These are phyloP conservation scores for Paramecium tetraurelia DNA, from an alignment of 73 alveolate species.

Conservation along the genomic window DNA sequence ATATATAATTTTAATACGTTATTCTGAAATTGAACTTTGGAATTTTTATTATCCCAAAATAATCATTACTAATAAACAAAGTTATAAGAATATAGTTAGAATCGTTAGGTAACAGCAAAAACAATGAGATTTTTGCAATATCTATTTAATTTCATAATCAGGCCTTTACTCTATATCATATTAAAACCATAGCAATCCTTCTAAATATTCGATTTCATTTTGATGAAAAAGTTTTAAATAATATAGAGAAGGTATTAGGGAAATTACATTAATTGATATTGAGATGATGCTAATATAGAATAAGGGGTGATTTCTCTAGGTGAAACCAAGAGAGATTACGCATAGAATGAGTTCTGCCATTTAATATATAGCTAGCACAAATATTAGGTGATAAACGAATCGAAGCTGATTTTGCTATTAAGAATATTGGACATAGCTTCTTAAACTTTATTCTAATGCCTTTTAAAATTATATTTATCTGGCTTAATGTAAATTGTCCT, in stretches of 20 bases:
- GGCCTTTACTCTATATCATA: conserved; percentile 6
- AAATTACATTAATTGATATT: not conserved
- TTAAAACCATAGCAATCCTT: not conserved
- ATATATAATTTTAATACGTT: not conserved
- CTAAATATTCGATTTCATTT: not conserved
- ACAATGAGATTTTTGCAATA: not conserved
- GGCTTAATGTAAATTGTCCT: not conserved
- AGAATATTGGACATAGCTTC: not conserved
- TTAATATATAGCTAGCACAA: not conserved
- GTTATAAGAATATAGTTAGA: not conserved
- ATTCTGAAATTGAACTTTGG: not conserved
- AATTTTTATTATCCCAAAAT: not conserved
- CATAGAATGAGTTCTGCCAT: not conserved
- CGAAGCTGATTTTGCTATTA: not conserved
- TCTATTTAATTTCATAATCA: not conserved
- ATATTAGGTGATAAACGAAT: not conserved
- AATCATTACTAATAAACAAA: not conserved
- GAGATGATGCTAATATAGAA: not conserved
- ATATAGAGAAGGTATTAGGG: not conserved
- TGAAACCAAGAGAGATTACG: not conserved
- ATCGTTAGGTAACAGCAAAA: not conserved
- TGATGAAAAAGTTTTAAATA: not conserved
- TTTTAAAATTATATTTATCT: not conserved
- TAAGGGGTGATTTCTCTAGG: not conserved
- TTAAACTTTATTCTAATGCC: not conserved